These are phyloP conservation scores for Selaginella moellendorffii DNA, from an alignment of 75 land plant genomes.

Conservation along the genomic window DNA sequence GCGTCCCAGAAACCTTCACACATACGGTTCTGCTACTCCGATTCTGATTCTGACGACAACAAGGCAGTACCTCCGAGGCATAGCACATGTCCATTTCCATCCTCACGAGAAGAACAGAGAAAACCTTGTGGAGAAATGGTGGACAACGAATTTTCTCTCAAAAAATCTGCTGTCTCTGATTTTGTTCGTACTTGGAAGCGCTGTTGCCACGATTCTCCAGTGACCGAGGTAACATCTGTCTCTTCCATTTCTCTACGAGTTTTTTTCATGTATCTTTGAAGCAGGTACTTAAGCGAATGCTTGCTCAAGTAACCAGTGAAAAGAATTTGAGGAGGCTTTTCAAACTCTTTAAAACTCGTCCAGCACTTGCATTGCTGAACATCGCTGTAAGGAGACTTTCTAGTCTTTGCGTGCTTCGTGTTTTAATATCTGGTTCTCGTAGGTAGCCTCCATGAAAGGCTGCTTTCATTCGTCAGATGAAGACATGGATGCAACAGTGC, in stretches of 20 bases:
- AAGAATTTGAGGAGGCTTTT: constrained; percentile 14
- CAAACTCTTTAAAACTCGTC: constrained; percentile 28
- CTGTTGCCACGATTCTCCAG: not conserved
- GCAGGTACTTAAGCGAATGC: not conserved
- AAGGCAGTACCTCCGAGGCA: constrained; percentile 9
- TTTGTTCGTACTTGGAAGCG: not conserved
- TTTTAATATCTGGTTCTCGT: too few relatives aligned
- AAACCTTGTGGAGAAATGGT: constrained; percentile 13
- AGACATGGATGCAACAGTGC: not conserved
- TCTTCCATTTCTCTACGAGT: too few relatives aligned
- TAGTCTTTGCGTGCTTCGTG: too few relatives aligned
- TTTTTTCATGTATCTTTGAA: not conserved
- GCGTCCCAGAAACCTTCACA: constrained; percentile 10
- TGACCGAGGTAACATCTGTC: too few relatives aligned
- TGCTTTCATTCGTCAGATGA: not conserved
- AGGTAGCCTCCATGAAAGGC: constrained; percentile 20
- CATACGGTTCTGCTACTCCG: constrained; percentile 1
- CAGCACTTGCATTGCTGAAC: constrained; percentile 50
- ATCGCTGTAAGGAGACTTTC: constrained; percentile 77
- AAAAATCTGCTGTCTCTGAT: not conserved
- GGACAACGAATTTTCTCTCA: not conserved
- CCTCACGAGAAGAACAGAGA: constrained; percentile 45
- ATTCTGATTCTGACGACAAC: constrained; percentile 8
- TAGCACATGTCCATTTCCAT: constrained; percentile 66
- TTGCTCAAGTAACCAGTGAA: not conserved